Conservation (phyloP, 169 alveolate genomes). For the Cardiosporidium cionae region DNA sequence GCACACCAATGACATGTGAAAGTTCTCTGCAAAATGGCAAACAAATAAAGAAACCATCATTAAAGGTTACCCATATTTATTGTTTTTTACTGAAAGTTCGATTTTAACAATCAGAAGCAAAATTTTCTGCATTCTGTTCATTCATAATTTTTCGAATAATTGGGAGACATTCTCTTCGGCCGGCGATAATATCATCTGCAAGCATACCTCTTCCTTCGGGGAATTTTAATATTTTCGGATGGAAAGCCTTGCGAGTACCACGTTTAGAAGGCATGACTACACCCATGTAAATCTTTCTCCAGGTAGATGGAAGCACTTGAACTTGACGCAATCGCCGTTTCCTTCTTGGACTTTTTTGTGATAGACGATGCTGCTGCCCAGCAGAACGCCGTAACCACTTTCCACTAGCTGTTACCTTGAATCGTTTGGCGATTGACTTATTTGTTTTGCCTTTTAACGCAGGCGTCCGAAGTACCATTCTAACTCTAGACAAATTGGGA, state of each 20-base stretch:
- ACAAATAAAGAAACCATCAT: too few relatives aligned
- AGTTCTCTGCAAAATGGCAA: too few relatives aligned
- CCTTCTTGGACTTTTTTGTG: slow-evolving; percentile 27
- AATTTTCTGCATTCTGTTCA: too few relatives aligned
- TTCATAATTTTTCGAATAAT: neutral
- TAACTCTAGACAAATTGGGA: too few relatives aligned
- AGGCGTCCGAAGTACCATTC: slow-evolving; percentile 36
- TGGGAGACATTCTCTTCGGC: neutral
- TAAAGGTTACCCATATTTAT: too few relatives aligned
- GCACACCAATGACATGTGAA: too few relatives aligned
- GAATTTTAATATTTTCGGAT: neutral
- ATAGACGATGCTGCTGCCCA: slow-evolving; percentile 54
- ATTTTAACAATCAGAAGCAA: too few relatives aligned
- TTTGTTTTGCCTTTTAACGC: slow-evolving; percentile 63
- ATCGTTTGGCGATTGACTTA: slow-evolving; percentile 64
- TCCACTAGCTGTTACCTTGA: slow-evolving; percentile 67
- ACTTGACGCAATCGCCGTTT: slow-evolving; percentile 12
- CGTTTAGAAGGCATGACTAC: neutral
- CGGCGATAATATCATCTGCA: neutral
- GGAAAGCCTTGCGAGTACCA: neutral
- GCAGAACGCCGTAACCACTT: slow-evolving; percentile 61
- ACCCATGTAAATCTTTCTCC: neutral
- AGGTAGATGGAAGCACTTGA: neutral
- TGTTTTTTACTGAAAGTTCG: too few relatives aligned
- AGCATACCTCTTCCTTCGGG: neutral